These are phyloP conservation scores for Naumovozyma castellii DNA, from an alignment of 805 yeast species.

Conservation along the genomic window DNA sequence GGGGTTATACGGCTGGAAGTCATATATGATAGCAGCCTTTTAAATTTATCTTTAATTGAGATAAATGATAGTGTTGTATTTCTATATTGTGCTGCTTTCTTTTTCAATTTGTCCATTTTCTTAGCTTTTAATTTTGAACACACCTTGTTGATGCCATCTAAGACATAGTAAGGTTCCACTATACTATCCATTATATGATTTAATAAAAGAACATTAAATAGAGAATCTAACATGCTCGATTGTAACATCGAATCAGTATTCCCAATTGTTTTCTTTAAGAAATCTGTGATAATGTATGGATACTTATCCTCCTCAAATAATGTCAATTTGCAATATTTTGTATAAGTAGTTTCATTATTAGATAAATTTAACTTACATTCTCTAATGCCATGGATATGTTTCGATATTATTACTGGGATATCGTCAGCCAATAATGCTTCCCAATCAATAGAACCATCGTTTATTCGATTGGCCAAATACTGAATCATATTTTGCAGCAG, in stretches of 20 bases:
- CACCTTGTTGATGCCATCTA: slow-evolving; percentile 12
- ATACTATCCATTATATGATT: slow-evolving; percentile 19
- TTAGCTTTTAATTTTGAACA: slow-evolving; percentile 4
- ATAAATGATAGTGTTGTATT: neutral
- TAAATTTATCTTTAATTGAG: neutral
- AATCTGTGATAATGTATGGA: slow-evolving; percentile 11
- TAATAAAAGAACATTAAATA: slow-evolving; percentile 17
- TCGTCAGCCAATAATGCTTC: slow-evolving; percentile 19
- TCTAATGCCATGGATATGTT: slow-evolving; percentile 12
- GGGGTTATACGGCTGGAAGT: neutral
- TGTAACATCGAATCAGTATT: slow-evolving; percentile 16
- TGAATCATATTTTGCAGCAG: slow-evolving; percentile 8
- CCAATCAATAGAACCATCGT: slow-evolving; percentile 4
- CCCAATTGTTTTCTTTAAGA: slow-evolving; percentile 6
- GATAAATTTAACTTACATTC: neutral
- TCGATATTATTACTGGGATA: slow-evolving; percentile 17
- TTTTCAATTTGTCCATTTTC: neutral
- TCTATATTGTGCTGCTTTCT: neutral
- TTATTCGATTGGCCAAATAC: slow-evolving; percentile 1
- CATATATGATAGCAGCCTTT: neutral
- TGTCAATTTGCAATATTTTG: slow-evolving; percentile 9
- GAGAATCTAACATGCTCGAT: slow-evolving; percentile 15
- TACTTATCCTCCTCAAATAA: slow-evolving; percentile 11
- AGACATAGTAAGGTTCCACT: slow-evolving; percentile 21
- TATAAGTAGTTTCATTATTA: slow-evolving; percentile 2